These are phyloP conservation scores for Acorus calamus DNA, from an alignment of 106 monocot genomes.

Conservation along the genomic window DNA sequence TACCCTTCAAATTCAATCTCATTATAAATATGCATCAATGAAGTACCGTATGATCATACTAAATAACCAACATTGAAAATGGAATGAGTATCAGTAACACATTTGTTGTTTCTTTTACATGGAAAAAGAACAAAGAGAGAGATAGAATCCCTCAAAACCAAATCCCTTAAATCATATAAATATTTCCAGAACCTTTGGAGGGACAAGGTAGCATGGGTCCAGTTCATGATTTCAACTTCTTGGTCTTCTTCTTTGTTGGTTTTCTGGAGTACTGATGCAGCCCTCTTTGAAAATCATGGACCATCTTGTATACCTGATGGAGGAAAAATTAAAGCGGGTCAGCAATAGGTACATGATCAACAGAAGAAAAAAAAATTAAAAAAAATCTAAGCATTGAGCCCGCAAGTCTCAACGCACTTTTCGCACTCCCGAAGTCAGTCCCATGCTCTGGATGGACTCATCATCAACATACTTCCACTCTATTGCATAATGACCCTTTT, in stretches of 20 bases:
- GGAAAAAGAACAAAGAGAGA: no score
- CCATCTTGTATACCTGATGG: slow-evolving; percentile 58
- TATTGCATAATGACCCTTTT: slow-evolving; percentile 5
- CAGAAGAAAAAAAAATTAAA: neutral
- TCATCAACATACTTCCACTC: slow-evolving; percentile 54
- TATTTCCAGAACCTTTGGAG: no score
- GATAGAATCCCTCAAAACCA: no score
- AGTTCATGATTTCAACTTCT: neutral
- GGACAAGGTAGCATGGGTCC: no score
- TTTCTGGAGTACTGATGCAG: neutral
- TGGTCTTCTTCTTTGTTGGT: slow-evolving; percentile 24
- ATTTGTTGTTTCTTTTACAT: no score
- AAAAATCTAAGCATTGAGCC: neutral
- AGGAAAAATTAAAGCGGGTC: neutral
- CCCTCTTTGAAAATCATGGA: slow-evolving; percentile 21
- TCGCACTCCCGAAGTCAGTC: slow-evolving; percentile 78
- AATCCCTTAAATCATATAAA: no score
- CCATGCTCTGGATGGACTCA: slow-evolving; percentile 49
- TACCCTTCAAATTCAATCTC: no score
- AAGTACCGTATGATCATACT: no score
- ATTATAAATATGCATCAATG: no score
- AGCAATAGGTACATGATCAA: neutral
- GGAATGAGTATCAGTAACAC: no score
- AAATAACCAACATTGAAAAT: no score
- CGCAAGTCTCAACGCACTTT: slow-evolving; percentile 34